These are phyloP conservation scores for Crithidia mellificae DNA, from an alignment of 208 protist genomes.

Conservation along the genomic window DNA sequence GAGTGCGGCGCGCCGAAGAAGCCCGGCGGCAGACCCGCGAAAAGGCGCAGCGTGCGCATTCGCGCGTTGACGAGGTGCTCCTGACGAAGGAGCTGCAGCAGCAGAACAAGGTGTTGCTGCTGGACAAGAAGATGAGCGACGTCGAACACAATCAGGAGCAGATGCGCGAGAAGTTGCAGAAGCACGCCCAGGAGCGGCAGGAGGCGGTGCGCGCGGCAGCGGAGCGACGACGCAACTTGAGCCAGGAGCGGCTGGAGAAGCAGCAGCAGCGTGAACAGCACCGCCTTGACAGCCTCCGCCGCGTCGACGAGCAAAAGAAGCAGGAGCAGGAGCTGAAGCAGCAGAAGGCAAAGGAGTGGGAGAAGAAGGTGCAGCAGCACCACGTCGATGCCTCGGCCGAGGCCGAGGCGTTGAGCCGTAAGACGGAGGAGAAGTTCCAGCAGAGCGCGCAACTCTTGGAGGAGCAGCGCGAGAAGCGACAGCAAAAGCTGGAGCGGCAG, in stretches of 20 bases:
- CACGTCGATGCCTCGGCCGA: conserved; percentile 47
- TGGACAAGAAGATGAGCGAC: conserved; percentile 80
- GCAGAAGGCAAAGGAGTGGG: conserved; percentile 64
- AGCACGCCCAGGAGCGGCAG: conserved; percentile 60
- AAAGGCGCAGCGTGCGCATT: conserved; percentile 56
- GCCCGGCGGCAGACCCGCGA: conserved; percentile 67
- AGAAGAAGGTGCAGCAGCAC: conserved; percentile 67
- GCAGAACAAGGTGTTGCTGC: conserved; percentile 67
- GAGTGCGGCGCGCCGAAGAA: conserved; percentile 68
- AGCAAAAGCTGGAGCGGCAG: conserved; percentile 70
- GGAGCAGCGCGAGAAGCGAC: conserved; percentile 67
- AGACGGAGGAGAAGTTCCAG: conserved; percentile 66
- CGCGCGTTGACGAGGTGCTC: conserved; percentile 76
- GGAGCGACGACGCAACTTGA: conserved; percentile 69
- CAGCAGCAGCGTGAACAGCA: conserved; percentile 76
- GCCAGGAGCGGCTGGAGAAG: conserved; percentile 67
- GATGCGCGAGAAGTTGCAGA: conserved; percentile 67
- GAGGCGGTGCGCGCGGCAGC: conserved; percentile 77
- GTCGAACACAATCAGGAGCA: conserved; percentile 80
- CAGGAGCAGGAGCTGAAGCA: conserved; percentile 51
- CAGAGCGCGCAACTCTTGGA: conserved; percentile 67
- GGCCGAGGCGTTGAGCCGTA: conserved; percentile 40
- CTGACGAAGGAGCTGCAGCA: conserved; percentile 74
- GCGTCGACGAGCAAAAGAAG: conserved; percentile 79
- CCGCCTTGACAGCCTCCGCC: conserved; percentile 42